A percentile compares a stretch with the other conserved stretches of the same genome.
Evolutionary conservation across 306 rosid genomes (phyloP).

Genomic region (Morella rubra): DNA sequence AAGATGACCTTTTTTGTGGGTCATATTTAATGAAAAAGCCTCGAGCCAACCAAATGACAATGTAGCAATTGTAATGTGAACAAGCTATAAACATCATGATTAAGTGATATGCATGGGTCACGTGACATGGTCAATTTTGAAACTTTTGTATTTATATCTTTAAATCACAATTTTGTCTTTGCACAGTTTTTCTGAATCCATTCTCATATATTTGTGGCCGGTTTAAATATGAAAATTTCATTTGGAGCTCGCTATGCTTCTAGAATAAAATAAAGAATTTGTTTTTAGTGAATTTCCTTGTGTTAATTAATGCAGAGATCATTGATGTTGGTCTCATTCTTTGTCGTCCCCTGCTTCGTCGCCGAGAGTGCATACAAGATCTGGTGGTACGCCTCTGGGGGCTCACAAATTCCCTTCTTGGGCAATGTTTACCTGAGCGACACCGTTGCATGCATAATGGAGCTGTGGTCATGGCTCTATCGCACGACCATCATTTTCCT

Average conservation of each 20-base stretch:
- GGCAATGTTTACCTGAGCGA: constrained; percentile 70
- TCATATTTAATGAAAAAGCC: background rate
- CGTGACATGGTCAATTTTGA: too few species aligned
- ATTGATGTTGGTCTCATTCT: constrained; percentile 42
- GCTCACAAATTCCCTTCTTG: constrained; percentile 66
- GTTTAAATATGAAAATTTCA: too few species aligned
- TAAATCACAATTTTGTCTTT: too few species aligned
- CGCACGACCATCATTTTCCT: constrained; percentile 72
- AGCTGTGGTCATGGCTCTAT: constrained; percentile 78
- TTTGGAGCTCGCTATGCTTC: too few species aligned
- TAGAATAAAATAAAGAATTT: too few species aligned
- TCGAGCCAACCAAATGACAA: background rate
- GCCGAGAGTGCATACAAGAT: constrained; percentile 84
- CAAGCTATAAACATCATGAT: too few species aligned
- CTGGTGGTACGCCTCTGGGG: constrained; percentile 98
- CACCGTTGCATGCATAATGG: constrained; percentile 64
- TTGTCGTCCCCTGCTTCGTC: constrained; percentile 64
- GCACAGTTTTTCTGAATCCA: too few species aligned
- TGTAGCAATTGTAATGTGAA: background rate
- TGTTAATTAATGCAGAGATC: constrained; percentile 53
- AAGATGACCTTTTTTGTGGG: background rate
- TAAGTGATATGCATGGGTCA: too few species aligned
- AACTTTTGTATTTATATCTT: too few species aligned
- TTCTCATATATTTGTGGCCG: too few species aligned
- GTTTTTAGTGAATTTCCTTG: too few species aligned